phyloP scores from a whole-genome alignment of 805 yeast genomes.

The Wickerhamiella sergipiensis region DNA sequence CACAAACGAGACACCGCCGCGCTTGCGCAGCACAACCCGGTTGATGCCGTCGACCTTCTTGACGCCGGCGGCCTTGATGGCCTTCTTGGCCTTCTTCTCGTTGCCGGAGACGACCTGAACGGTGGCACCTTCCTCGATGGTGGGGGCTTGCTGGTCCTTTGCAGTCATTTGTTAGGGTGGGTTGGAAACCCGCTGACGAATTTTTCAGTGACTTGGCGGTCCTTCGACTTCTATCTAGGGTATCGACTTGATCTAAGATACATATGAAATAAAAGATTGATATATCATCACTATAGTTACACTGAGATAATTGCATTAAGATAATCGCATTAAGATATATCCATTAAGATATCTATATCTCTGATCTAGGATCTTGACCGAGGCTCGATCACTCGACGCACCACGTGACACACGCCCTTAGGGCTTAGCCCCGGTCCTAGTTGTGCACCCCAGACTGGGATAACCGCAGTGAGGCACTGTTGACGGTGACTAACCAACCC shows the following conservation, averaged over 20 bases:
- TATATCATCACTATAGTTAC: too few relatives aligned
- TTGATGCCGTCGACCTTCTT: constrained; percentile 83
- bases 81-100: constrained; percentile 91
- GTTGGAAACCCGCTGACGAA: neutral
- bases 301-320: too few relatives aligned
- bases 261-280: too few relatives aligned
- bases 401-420: neutral
- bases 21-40: constrained; percentile 91
- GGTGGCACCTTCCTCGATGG: constrained; percentile 49
- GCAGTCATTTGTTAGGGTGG: constrained; percentile 6
- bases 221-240: too few relatives aligned
- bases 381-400: too few relatives aligned
- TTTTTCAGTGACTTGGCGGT: neutral
- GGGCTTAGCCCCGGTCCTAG: neutral
- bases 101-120: constrained; percentile 72
- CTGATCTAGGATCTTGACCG: too few relatives aligned
- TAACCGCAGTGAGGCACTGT: neutral
- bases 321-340: too few relatives aligned
- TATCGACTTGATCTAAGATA: too few relatives aligned
- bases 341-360: too few relatives aligned
- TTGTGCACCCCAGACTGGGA: neutral
- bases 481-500: neutral
- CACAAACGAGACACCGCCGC: constrained; percentile 81
- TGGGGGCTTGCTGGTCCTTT: constrained; percentile 32
- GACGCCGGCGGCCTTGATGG: constrained; percentile 75